Base-by-base conservation (phyloP, 306 rosid species). In the Cucurbita moschata region DNA sequence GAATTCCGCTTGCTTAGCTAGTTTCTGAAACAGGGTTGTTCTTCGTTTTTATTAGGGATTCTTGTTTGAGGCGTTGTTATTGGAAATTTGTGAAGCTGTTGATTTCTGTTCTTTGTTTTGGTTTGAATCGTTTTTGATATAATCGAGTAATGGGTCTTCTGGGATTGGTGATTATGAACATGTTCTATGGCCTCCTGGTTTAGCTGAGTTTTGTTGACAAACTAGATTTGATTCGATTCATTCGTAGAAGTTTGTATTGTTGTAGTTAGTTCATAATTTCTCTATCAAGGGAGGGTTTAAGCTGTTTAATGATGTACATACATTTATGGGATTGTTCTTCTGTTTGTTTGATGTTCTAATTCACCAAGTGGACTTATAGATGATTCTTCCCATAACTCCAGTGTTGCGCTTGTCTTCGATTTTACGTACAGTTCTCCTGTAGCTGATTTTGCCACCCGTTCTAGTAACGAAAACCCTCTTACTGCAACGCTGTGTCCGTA, bases 71-170 rank as follows among this genome's bases (percentile, higher is more conserved):
- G 12, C 15, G 26, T 1, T 42, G 37, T 44, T 52, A 11, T 70
- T 70, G 74, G 74, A n/a, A 68, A 52, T 26, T 68, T 16, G 43
- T 50, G 44, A 49, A 49, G 58, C 7, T 46, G 21, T 0, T 26
- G 57, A 23, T 47, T 68, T 40, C 50, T 62, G 44, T 66, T 42
- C 4, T 50, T 68, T 43, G 56, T 50, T 78, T 76, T 68, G 56
- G 73, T 44, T 23, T 23, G 37, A 18, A 47, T 50, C 16, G 46
- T 78, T 54, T 30, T 84, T 83, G 88, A 87, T 90, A 88, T 73
- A 80, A 44, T 82, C 79, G 55, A 16, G 62, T 63, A 44, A 66
- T 23, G 53, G 47, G 78, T 61, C 70, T 62, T 68, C 56, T 46
- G 57, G 57, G 73, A 47, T 68, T 23, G 40, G 23, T 11, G 19